Evolutionary conservation across 2,329 filamentous ascomycete species (phyloP).

Genomic region (Thermomyces lanuginosus): DNA sequence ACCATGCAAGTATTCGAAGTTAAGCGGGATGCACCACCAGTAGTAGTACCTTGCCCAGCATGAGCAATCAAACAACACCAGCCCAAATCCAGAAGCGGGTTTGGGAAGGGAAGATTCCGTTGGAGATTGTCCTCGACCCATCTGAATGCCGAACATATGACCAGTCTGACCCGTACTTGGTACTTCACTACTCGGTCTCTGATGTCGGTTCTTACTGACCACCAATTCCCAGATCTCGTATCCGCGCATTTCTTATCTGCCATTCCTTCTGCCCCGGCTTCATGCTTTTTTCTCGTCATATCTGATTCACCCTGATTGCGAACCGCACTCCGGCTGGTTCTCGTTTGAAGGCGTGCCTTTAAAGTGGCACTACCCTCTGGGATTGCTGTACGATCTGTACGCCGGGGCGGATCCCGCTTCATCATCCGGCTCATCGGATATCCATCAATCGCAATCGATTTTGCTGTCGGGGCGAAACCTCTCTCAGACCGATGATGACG

Average conservation of each 20-base stretch:
- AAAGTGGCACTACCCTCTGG: conserved; percentile 57
- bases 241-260: conserved; percentile 52
- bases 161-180: conserved; percentile 44
- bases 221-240: conserved; percentile 36
- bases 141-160: conserved; percentile 46
- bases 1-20: too few species aligned
- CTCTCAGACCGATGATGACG: conserved; percentile 6
- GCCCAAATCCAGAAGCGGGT: conserved; percentile 29
- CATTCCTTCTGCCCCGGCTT: conserved; percentile 46
- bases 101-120: conserved; percentile 43
- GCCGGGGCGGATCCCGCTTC: conserved; percentile 36
- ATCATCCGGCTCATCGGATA: conserved; percentile 8
- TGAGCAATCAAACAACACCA: conserved; percentile 11
- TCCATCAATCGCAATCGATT: conserved; percentile 8
- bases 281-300: conserved; percentile 44
- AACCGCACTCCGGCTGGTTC: conserved; percentile 43
- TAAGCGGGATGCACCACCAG: too few species aligned
- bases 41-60: too few species aligned
- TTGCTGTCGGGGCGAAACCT: conserved; percentile 2
- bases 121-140: conserved; percentile 43
- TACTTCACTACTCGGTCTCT: conserved; percentile 14
- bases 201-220: conserved; percentile 1
- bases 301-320: conserved; percentile 41
- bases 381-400: conserved; percentile 54
- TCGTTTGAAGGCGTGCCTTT: conserved; percentile 51